Evolutionary conservation across 2,329 filamentous ascomycete species (phyloP).

Genomic region (Apiospora saccharicola): DNA sequence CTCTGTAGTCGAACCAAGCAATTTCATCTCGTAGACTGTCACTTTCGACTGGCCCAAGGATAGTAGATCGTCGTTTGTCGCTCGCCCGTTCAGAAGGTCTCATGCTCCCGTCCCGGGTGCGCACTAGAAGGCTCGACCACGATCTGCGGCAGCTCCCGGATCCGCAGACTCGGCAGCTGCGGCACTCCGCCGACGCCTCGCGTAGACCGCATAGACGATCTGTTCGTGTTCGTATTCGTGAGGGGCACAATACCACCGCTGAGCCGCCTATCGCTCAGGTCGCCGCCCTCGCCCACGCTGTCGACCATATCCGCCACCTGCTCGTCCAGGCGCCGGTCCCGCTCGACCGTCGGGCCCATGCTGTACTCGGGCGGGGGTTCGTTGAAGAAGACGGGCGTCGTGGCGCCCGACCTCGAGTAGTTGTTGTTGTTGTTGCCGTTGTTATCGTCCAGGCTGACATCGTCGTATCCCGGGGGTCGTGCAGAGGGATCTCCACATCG

Average conservation of each 20-base stretch:
- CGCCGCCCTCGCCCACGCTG: conserved; percentile 35
- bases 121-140: conserved; percentile 63
- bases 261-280: conserved; percentile 35
- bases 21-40: not conserved
- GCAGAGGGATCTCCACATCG: conserved; percentile 52
- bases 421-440: conserved; percentile 38
- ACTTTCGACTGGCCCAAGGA: not conserved
- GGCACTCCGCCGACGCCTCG: conserved; percentile 39
- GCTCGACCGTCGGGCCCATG: conserved; percentile 46
- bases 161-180: conserved; percentile 60
- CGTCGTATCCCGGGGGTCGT: conserved; percentile 62
- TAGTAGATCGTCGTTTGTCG: not conserved
- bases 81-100: not conserved
- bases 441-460: conserved; percentile 53
- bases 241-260: conserved; percentile 28
- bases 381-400: conserved; percentile 39
- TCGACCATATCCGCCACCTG: conserved; percentile 40
- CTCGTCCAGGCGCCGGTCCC: conserved; percentile 44
- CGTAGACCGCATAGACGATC: not conserved
- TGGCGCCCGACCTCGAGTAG: conserved; percentile 44
- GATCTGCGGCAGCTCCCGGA: conserved; percentile 62
- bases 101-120: conserved; percentile 33
- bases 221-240: not conserved
- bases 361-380: conserved; percentile 61
- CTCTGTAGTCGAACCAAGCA: not conserved